A percentile compares a stretch with the other conserved stretches of the same genome.
phyloP scores from a whole-genome alignment of 192 early-diverging fungal genomes.

The Umbelopsis ramanniana region DNA sequence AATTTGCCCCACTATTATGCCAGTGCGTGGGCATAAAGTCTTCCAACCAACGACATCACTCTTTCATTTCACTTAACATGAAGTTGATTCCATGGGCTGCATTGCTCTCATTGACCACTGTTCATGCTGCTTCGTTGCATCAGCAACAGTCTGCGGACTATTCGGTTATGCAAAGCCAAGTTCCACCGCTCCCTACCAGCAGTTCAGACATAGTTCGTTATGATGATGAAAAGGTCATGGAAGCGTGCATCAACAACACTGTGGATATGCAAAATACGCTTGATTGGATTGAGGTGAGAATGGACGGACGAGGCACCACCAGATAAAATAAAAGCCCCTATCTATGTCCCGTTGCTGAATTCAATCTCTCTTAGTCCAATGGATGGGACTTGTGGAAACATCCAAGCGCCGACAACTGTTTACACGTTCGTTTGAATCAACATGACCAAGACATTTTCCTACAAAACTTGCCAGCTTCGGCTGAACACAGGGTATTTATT shows the following conservation, averaged over 20 bases:
- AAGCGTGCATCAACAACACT: neutral
- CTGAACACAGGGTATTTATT: neutral
- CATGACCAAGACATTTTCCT: neutral
- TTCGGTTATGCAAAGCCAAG: neutral
- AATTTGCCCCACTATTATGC: no score
- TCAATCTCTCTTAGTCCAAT: neutral
- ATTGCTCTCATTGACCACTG: neutral
- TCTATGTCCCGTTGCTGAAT: neutral
- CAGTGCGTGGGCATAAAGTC: no score
- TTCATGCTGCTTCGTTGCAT: slow-evolving; percentile 1
- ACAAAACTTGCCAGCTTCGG: neutral
- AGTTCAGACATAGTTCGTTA: neutral
- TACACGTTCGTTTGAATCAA: neutral
- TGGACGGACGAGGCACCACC: neutral
- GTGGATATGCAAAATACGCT: neutral
- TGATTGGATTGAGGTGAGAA: neutral
- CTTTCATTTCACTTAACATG: neutral
- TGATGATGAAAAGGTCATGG: neutral
- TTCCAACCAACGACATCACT: neutral
- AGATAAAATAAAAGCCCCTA: neutral
- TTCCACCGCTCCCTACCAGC: neutral
- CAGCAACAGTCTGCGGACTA: neutral
- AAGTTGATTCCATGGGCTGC: neutral
- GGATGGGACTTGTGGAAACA: slow-evolving; percentile 11
- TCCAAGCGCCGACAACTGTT: slow-evolving; percentile 1